Base-by-base conservation (phyloP, 2,329 filamentous ascomycete species). In the Juglanconis oblonga region DNA sequence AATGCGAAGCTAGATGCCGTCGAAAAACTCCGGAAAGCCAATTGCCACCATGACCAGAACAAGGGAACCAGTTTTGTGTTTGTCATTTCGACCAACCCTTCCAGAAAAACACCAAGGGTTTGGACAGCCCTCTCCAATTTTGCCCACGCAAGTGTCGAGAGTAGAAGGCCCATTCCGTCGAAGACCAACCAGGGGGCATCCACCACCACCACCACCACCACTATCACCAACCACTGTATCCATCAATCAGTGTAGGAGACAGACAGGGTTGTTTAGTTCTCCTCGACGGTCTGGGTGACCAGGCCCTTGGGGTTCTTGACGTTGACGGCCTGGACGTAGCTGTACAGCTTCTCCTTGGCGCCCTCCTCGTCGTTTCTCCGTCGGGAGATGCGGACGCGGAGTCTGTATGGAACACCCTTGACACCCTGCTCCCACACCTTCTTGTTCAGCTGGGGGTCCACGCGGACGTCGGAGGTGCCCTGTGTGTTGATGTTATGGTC, bases 301-400 rank as follows among this genome's bases (percentile, higher is more conserved):
- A 99, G 89, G 80, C 95, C 94, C 91, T 97, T 98, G 81, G 92
- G 88, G 83, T 96, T 90, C 91, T 98, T 97, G 78, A 98, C 93
- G 82, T 97, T 97, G 79, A 99, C 95, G 73, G 95, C 95, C 88
- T 99, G 94, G 72, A 99, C 95, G 83, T 97, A 97, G 81, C 90
- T 95, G 90, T 98, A 99, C 70, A 99, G 89, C 87, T 96, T 97
- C 88, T 99, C 92, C 87, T 97, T 97, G 79, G 96, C 95, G 74
- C 91, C 92, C 84, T 99, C 95, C 87, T 98, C 95, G 81, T 99
- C 95, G 84, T 99, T 99, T 88, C 95, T 92, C 89, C 96, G 96
- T 82, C 95, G 92, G 77, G 92, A 97, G 83, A 99, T 97, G 83
- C 96, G 92, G 77, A 99, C 88, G 75, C 95, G 94, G 73, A 99